phyloP scores from a whole-genome alignment of 1,284 basidiomycete species.

The Marasmius oreades region DNA sequence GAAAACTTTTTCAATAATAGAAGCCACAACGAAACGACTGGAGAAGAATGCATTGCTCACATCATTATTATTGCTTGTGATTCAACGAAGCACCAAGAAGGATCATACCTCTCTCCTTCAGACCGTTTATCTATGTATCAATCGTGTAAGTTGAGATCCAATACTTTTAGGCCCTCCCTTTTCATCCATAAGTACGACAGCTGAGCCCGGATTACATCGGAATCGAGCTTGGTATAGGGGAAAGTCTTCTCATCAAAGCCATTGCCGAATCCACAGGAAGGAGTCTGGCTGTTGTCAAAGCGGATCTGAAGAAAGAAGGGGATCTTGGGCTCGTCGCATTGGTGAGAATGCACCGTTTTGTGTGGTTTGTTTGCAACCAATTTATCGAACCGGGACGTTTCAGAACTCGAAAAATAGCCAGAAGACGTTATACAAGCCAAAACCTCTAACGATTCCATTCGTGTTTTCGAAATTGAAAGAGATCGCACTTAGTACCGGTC shows the following conservation, averaged over 20 bases:
- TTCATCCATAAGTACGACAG: constrained; percentile 36
- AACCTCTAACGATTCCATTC: constrained; percentile 82
- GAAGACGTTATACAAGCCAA: constrained; percentile 93
- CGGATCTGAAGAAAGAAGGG: constrained; percentile 91
- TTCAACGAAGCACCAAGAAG: constrained; percentile 74
- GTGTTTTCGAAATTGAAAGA: constrained; percentile 87
- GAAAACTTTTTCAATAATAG: constrained; percentile 87
- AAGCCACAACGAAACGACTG: constrained; percentile 93
- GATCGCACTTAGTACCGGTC: constrained; percentile 82
- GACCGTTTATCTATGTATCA: constrained; percentile 95
- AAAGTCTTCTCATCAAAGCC: constrained; percentile 92
- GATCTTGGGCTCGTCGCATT: constrained; percentile 95
- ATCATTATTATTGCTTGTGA: constrained; percentile 85
- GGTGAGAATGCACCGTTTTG: constrained; percentile 40
- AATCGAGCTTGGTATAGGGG: constrained; percentile 95
- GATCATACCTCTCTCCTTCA: constrained; percentile 76
- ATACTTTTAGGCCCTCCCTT: background rate
- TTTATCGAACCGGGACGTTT: too few species aligned
- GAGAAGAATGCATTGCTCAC: constrained; percentile 92
- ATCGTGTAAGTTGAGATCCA: constrained; percentile 59
- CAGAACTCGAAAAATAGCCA: constrained; percentile 93
- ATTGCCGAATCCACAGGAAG: constrained; percentile 95
- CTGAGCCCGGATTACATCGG: constrained; percentile 96
- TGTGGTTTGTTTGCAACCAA: too few species aligned
- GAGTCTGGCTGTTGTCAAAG: constrained; percentile 79